Percentiles rank a stretch among this genome's conserved stretches.
phyloP scores from a whole-genome alignment of 352 stramenopile species.

The Pythium inflatum region DNA sequence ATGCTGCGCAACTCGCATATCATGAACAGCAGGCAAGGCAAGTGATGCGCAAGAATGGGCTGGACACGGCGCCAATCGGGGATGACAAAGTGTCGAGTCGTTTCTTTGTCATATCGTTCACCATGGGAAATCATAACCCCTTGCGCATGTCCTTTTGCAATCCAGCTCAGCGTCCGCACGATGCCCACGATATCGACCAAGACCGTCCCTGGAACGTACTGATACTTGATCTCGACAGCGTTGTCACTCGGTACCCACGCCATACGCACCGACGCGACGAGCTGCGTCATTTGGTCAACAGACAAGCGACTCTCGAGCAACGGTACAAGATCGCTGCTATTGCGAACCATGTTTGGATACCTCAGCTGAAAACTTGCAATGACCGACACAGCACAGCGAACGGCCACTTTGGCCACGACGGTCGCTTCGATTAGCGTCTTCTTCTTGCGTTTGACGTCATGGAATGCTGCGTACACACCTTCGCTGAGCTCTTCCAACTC shows the following conservation, averaged over 20 bases:
- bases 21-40: no score
- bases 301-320: not conserved
- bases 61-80: not conserved
- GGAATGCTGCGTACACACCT: conserved; percentile 31
- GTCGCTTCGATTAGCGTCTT: conserved; percentile 43
- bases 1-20: no score
- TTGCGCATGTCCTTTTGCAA: not conserved
- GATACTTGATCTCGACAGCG: not conserved
- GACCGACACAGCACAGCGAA: conserved; percentile 28
- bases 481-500: conserved; percentile 29
- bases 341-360: conserved; percentile 23
- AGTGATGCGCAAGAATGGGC: not conserved
- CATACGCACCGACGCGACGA: not conserved
- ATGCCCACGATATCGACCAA: not conserved
- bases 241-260: not conserved
- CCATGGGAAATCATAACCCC: not conserved
- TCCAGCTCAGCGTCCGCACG: not conserved
- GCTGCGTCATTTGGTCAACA: not conserved
- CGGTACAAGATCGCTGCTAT: not conserved
- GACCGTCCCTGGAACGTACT: conserved; percentile 1
- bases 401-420: conserved; percentile 35
- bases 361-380: conserved; percentile 32
- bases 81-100: not conserved
- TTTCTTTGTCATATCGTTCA: not conserved
- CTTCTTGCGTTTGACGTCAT: conserved; percentile 40